These are phyloP conservation scores for Alternaria atra DNA, from an alignment of 2,329 filamentous ascomycete genomes.

Conservation along the genomic window DNA sequence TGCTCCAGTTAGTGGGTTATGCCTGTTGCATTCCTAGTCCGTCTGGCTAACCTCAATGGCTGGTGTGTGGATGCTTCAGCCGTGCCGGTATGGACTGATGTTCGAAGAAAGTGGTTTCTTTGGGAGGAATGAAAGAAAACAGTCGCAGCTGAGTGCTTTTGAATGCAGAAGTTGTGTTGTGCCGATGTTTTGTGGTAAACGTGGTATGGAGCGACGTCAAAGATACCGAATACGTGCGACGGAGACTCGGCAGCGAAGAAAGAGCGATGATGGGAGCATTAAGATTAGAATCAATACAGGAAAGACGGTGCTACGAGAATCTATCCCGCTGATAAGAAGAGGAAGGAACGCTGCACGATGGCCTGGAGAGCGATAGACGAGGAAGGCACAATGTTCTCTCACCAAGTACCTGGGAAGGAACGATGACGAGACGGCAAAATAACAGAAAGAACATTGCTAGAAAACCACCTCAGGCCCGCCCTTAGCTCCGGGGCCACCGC, in stretches of 20 bases:
- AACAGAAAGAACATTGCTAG: conserved; percentile 24
- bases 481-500: conserved; percentile 13
- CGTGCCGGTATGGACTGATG: neutral
- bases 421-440: conserved; percentile 18
- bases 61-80: neutral
- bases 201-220: conserved; percentile 9
- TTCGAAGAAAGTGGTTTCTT: neutral
- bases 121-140: neutral
- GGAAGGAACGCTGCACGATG: conserved; percentile 18
- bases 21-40: neutral
- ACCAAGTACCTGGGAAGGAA: conserved; percentile 16
- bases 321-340: conserved; percentile 10
- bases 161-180: neutral
- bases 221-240: conserved; percentile 7
- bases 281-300: conserved; percentile 20
- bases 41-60: conserved; percentile 3
- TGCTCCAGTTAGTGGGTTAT: neutral
- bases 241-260: conserved; percentile 9
- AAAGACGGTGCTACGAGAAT: conserved; percentile 15
- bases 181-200: neutral
- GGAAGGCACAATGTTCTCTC: conserved; percentile 31
- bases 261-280: conserved; percentile 9
- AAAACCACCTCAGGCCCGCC: conserved; percentile 9
- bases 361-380: conserved; percentile 12
- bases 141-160: neutral